Base-by-base conservation (phyloP, 1,284 basidiomycete genomes). In the Malassezia vespertilionis region DNA sequence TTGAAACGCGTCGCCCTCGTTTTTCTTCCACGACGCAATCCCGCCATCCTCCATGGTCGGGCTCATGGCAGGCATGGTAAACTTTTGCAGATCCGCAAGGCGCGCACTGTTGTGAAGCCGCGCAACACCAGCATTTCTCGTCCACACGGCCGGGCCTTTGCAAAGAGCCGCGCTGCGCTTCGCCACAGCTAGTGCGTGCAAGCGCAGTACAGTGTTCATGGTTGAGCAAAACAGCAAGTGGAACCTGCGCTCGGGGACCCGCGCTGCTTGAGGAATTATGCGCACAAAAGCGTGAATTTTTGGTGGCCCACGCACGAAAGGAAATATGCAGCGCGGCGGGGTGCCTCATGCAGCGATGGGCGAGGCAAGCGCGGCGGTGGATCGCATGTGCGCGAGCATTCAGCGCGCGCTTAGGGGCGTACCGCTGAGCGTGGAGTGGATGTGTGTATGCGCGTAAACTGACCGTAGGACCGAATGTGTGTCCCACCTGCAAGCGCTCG, bases 21-120 rank as follows among this genome's bases (percentile, higher is more conserved):
- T 82, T 77, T 87, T 85, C 78, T 95, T 96, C 93, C 93, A 99
- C 34, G 78, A 77, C 40, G 91, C 85, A 72, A 99, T 93, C 60
- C 91, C 93, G 60, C 93, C 93, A 76, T 96, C 91, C 10, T 88
- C 90, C 91, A 99, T 99, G 54, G 91, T 97, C 40, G 91, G 91
- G 59, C 88, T 93, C 93, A 97, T 97, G 49, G 66, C 91, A 50
- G 91, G 91, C 90, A 97, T 95, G 60, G 82, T 77, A 76, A 97
- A 93, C 73, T 83, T 86, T 60, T 82, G 77, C 57, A 95, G 80
- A 37, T 83, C 89, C 74, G 79, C 75, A 60, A 82, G 76, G 54
- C 80, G 78, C 51, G 82, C 78, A 39, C 89, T 52, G n/a, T 32
- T 31, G 41, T 57, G 55, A 30, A 57, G 27, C 12, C 28, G 26